Conservation (phyloP, 495 filamentous ascomycete genomes). For the Penicillium turbatum region DNA sequence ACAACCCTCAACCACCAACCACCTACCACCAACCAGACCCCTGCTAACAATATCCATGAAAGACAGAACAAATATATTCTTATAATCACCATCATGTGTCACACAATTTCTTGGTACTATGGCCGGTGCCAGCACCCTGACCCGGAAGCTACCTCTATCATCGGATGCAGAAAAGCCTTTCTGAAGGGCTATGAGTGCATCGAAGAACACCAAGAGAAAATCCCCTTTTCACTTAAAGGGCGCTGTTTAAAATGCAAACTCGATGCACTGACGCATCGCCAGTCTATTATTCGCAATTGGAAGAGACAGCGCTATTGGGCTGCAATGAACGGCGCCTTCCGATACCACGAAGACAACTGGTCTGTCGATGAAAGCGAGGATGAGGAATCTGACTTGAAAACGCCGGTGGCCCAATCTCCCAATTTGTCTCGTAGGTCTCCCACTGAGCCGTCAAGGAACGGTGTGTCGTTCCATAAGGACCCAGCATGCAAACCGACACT, state of each 20-base stretch:
- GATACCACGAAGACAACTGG: background rate
- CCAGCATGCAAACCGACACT: background rate
- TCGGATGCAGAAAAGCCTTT: constrained; percentile 21
- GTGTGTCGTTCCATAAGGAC: background rate
- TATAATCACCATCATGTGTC: constrained; percentile 29
- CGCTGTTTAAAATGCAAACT: background rate
- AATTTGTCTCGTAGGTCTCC: background rate
- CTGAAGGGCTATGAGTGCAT: constrained; percentile 22
- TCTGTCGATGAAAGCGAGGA: background rate
- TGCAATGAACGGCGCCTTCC: background rate
- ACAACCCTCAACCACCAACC: background rate
- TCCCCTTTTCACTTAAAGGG: background rate
- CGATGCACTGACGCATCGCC: background rate
- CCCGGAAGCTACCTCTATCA: constrained; percentile 5
- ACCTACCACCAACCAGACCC: background rate
- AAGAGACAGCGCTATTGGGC: background rate
- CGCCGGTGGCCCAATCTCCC: background rate
- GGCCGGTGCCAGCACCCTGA: constrained; percentile 24
- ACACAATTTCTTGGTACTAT: constrained; percentile 29
- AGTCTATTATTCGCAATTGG: background rate
- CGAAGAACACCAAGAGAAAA: background rate
- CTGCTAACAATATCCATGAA: background rate
- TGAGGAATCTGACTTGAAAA: background rate
- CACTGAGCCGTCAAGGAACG: background rate
- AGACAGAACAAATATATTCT: background rate